Evolutionary conservation across 176 grass and related monocot species (phyloP), one percentile per base, ranked within the genome.

Genomic region (Phoenix roebelenii): DNA sequence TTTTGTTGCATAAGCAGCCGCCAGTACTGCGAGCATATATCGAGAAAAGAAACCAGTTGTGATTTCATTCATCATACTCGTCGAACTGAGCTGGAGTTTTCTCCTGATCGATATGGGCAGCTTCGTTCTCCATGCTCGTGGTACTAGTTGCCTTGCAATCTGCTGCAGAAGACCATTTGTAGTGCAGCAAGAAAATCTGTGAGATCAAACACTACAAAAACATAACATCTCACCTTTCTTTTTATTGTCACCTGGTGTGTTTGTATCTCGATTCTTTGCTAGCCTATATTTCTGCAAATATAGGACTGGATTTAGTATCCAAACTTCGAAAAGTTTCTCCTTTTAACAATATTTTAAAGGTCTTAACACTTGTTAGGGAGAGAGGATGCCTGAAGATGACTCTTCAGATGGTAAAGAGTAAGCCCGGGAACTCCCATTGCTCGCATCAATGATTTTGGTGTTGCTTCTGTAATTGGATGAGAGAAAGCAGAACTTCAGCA

Each of bases 381-480:
- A 24, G 2, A 67, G 20, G 7, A 69, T 4, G 87, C 91, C 86
- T 96, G 91, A 55, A 96, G 91, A 80, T 90, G 86, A 61, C 91
- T 96, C 82, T 96, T 96, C 57, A 96, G 65, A 60, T 96, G 86
- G 83, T 79, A 77, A 56, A 96, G 62, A 68, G 91, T 87, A 61
- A 96, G 86, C 35, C 80, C 86, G 51, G 72, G 83, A 54, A 87
- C 65, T 70, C 61, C 83, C 91, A 90, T 96, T 5, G 59, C 74
- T 22, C 69, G 76, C 83, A 96, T 64, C 69, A 96, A 77, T 10
- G 83, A 80, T 73, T 85, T 90, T 35, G 91, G 86, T 23, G 91
- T 96, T 17, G 91, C 91, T 79, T 71, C 91, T 96, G 80, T 61
- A 70, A 84, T 60, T 30, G 24, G 61, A 73, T 9, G 64, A 44